A percentile compares a stretch with the other conserved stretches of the same genome.
Evolutionary conservation across 257 asterid species (phyloP).

Genomic region (Knoxia roxburghii): DNA sequence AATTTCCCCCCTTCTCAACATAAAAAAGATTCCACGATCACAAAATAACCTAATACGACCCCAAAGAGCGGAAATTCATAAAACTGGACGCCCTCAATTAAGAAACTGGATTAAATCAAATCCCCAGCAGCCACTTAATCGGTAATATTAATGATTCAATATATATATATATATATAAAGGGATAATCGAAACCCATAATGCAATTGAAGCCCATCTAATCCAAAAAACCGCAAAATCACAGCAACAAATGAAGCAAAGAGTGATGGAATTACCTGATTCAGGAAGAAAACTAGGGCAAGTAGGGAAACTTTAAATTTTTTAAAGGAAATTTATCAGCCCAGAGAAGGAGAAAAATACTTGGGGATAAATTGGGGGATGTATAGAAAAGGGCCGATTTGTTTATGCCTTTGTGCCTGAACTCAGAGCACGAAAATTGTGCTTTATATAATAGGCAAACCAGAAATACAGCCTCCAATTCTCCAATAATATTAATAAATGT

Average conservation of each 20-base stretch:
- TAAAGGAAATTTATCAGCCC: not conserved
- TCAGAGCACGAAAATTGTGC: not conserved
- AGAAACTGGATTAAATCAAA: not conserved
- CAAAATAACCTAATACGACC: not conserved
- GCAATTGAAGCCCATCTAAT: not conserved
- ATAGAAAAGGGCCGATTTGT: not conserved
- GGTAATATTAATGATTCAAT: not conserved
- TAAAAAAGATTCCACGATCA: not conserved
- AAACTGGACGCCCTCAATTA: not conserved
- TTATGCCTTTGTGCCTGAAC: not conserved
- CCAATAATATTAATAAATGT: not conserved
- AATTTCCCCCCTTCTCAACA: not conserved
- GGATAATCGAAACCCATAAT: constrained; percentile 5
- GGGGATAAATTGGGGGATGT: not conserved
- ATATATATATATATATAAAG: not conserved
- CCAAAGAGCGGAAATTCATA: not conserved
- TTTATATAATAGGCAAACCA: not conserved
- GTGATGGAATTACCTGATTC: constrained; percentile 38
- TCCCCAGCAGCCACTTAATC: not conserved
- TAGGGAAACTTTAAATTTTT: not conserved
- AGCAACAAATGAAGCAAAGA: not conserved
- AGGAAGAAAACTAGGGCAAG: constrained; percentile 6
- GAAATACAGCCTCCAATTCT: not conserved
- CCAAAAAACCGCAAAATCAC: constrained; percentile 5
- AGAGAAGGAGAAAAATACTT: not conserved